Conservation (phyloP, 139 green algal genomes). For the Dunaliella sp. region DNA sequence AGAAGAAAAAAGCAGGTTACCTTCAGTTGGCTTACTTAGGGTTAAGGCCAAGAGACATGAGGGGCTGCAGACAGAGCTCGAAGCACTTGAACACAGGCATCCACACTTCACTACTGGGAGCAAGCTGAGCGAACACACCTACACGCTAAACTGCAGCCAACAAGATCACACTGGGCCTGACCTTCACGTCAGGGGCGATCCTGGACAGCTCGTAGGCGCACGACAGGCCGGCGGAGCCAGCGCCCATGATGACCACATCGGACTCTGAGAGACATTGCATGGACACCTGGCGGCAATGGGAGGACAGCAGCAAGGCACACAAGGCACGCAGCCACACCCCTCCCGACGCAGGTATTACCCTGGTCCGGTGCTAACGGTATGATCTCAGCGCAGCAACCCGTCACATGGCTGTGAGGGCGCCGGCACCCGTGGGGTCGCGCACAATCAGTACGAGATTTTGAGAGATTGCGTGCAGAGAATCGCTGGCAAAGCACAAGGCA, state of each 20-base stretch:
- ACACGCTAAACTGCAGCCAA: too few species aligned
- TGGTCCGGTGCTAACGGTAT: conserved; percentile 43
- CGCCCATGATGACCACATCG: conserved; percentile 74
- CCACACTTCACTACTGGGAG: too few species aligned
- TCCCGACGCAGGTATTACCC: conserved; percentile 46
- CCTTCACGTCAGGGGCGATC: conserved; percentile 83
- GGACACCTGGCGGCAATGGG: not conserved
- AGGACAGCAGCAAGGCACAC: not conserved
- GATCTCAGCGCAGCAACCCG: conserved; percentile 16
- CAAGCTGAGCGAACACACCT: too few species aligned
- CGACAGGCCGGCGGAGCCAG: conserved; percentile 78
- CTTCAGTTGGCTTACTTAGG: too few species aligned
- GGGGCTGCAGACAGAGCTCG: too few species aligned
- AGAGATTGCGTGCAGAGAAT: too few species aligned
- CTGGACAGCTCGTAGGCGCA: conserved; percentile 95
- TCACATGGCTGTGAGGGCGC: not conserved
- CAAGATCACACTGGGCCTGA: conserved; percentile 37
- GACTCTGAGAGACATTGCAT: conserved; percentile 23
- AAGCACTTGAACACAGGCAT: too few species aligned
- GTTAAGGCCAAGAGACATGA: too few species aligned
- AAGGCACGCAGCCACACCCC: conserved; percentile 19
- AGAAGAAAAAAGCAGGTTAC: too few species aligned
- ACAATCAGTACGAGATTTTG: not conserved
- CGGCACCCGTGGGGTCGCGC: not conserved
- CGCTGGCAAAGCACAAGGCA: too few species aligned